Evolutionary conservation across 1,139 yeast genomes (phyloP).

Genomic region (Candida glucosophila): DNA sequence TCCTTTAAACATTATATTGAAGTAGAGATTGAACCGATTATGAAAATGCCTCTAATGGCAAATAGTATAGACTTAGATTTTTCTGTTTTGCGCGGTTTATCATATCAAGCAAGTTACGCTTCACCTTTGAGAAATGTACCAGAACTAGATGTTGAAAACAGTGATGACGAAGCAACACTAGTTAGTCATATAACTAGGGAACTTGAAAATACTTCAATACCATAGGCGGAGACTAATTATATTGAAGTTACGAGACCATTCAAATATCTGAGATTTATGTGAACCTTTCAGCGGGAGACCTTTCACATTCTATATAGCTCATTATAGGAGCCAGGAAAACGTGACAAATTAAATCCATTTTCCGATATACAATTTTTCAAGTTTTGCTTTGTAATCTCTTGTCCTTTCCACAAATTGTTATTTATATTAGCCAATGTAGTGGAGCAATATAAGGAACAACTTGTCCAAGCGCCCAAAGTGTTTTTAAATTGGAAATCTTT

Average conservation of each 20-base stretch:
- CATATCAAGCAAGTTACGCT: constrained; percentile 1
- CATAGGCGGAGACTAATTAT: too few species aligned
- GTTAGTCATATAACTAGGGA: too few species aligned
- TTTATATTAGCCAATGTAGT: constrained; percentile 9
- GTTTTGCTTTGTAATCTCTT: constrained; percentile 13
- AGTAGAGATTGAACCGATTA: constrained; percentile 16
- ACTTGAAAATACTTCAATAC: too few species aligned
- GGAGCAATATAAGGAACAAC: constrained; percentile 48
- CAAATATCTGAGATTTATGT: too few species aligned
- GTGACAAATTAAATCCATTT: constrained; percentile 10
- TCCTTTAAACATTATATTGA: constrained; percentile 10
- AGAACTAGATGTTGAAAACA: constrained; percentile 14
- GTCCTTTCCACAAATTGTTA: constrained; percentile 11
- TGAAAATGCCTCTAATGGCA: constrained; percentile 18
- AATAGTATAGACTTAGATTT: constrained; percentile 13
- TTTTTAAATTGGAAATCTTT: constrained; percentile 10
- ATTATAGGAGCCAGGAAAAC: constrained; percentile 10
- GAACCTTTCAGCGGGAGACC: too few species aligned
- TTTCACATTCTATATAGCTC: constrained; percentile 3
- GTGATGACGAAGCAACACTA: constrained; percentile 19
- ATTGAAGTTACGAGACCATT: too few species aligned
- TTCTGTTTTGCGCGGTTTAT: constrained; percentile 2
- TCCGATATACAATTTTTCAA: constrained; percentile 7
- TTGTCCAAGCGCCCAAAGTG: constrained; percentile 53
- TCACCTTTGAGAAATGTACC: constrained; percentile 22